A percentile compares a stretch with the other conserved stretches of the same genome.
Evolutionary conservation across 345 rosid genomes (phyloP).

Genomic region (Gossypium raimondii): DNA sequence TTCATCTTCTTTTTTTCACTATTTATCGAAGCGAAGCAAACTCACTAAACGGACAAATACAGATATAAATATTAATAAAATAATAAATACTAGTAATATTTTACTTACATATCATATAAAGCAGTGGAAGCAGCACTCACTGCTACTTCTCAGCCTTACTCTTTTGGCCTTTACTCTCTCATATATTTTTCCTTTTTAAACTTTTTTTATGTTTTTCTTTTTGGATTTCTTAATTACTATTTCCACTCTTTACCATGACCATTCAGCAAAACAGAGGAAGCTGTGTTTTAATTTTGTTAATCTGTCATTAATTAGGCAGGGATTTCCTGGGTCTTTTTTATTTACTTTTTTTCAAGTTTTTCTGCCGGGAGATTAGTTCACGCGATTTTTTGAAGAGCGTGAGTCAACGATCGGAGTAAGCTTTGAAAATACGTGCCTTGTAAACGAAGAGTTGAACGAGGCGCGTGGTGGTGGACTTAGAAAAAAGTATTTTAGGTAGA

Average conservation of each 20-base stretch:
- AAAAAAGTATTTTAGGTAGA: too few species aligned
- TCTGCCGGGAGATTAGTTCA: not conserved
- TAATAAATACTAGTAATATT: too few species aligned
- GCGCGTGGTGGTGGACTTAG: not conserved
- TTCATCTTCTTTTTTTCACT: not conserved
- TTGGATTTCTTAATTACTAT: not conserved
- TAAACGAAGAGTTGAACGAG: not conserved
- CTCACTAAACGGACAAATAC: not conserved
- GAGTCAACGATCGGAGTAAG: not conserved
- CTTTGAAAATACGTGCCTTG: not conserved
- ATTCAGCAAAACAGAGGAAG: not conserved
- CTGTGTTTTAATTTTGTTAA: not conserved
- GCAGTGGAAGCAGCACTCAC: not conserved
- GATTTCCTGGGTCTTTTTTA: not conserved
- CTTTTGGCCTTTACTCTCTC: not conserved
- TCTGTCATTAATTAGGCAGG: not conserved
- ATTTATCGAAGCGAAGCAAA: not conserved
- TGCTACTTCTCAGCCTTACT: not conserved
- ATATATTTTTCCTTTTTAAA: not conserved
- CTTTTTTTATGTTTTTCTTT: not conserved
- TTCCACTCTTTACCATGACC: not conserved
- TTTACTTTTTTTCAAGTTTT: not conserved
- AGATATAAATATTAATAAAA: not conserved
- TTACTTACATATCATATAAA: not conserved
- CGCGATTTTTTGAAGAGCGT: not conserved